Percentiles rank a stretch among this genome's conserved stretches.
Conservation (phyloP, 2,329 filamentous ascomycete species). For the Apiospora rasikravindrae region DNA sequence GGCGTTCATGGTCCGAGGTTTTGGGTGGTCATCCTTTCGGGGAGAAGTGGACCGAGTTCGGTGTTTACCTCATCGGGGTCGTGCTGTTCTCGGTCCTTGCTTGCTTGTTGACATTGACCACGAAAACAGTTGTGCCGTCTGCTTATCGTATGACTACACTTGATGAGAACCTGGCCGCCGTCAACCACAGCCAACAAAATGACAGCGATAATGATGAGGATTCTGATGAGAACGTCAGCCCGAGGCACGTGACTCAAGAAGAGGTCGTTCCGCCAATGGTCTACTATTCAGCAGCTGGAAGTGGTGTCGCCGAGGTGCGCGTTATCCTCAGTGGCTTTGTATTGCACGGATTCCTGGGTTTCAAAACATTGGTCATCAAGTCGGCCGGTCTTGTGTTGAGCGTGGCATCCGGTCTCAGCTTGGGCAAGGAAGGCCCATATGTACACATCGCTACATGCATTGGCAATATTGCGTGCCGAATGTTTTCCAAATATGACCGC, state of each 20-base stretch:
- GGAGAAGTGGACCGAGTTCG: constrained; percentile 73
- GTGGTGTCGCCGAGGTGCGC: constrained; percentile 94
- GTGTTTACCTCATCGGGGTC: constrained; percentile 75
- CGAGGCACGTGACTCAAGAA: constrained; percentile 35
- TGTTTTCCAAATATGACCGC: constrained; percentile 92
- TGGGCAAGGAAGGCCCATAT: constrained; percentile 94
- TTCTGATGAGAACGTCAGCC: constrained; percentile 46
- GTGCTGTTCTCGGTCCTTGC: constrained; percentile 72
- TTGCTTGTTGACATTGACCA: constrained; percentile 82
- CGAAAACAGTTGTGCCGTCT: constrained; percentile 93
- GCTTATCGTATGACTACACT: constrained; percentile 85
- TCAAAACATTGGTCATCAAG: constrained; percentile 87
- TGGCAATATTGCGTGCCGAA: constrained; percentile 90
- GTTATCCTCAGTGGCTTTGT: constrained; percentile 99
- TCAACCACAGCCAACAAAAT: constrained; percentile 46
- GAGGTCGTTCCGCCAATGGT: constrained; percentile 71
- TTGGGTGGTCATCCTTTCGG: constrained; percentile 52
- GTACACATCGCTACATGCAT: constrained; percentile 98
- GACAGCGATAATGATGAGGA: constrained; percentile 48
- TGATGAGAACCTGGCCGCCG: constrained; percentile 88
- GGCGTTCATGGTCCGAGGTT: constrained; percentile 61
- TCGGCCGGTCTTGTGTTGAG: constrained; percentile 82
- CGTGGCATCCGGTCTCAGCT: constrained; percentile 88
- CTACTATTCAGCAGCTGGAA: constrained; percentile 95
- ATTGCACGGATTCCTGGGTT: constrained; percentile 89